Evolutionary conservation across 2,329 filamentous ascomycete species (phyloP).

Genomic region (Ceratocystis colombiana): DNA sequence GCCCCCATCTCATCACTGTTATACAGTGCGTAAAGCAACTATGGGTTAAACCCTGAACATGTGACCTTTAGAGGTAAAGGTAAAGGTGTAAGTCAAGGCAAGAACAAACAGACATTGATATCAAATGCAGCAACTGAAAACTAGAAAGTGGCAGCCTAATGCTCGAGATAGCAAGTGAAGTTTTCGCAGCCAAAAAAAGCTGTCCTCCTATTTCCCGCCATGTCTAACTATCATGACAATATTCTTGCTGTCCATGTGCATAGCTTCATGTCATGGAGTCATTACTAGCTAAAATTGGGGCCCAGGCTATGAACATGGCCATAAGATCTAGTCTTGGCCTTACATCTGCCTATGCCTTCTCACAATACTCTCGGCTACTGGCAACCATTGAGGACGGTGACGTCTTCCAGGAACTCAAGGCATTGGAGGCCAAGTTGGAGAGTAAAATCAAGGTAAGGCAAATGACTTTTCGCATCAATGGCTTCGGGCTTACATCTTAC

Average conservation of each 20-base stretch:
- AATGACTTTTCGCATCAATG: not conserved
- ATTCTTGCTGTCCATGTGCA: not conserved
- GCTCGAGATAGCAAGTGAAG: not conserved
- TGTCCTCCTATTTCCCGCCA: not conserved
- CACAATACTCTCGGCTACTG: conserved; percentile 67
- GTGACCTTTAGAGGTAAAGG: not conserved
- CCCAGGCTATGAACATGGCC: conserved; percentile 83
- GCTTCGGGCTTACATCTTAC: conserved; percentile 5
- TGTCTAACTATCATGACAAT: not conserved
- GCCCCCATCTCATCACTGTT: too few relatives aligned
- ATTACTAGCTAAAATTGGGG: conserved; percentile 43
- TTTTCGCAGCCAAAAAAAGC: not conserved
- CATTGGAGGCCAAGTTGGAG: conserved; percentile 63
- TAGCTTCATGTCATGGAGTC: conserved; percentile 52
- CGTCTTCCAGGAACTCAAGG: conserved; percentile 56
- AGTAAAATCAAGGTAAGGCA: conserved; percentile 56
- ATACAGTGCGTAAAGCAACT: not conserved
- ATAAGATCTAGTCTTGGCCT: conserved; percentile 78
- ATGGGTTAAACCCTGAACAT: not conserved
- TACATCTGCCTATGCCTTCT: conserved; percentile 75
- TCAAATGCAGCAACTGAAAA: not conserved
- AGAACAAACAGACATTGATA: not conserved
- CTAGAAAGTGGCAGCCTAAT: not conserved
- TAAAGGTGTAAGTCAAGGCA: not conserved
- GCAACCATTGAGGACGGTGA: conserved; percentile 64